Conservation (phyloP, 495 filamentous ascomycete species). For the Hyaloscypha bicolor region DNA sequence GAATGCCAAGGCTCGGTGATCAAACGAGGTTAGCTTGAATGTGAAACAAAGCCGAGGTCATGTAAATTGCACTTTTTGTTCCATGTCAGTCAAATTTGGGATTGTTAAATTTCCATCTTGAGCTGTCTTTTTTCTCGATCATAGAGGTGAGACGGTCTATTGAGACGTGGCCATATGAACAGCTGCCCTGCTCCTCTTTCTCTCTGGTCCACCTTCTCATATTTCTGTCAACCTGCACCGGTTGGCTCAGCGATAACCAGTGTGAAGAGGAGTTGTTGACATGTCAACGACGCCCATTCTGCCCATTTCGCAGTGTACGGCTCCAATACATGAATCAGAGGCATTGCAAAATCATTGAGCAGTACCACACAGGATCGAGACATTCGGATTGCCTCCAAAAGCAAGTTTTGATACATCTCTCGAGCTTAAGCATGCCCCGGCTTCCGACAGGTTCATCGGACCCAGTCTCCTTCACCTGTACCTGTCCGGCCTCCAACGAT, state of each 20-base stretch:
- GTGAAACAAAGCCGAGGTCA: neutral
- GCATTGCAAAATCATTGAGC: neutral
- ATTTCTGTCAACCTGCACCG: no score
- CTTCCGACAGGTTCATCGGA: slow-evolving; percentile 28
- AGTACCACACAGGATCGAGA: neutral
- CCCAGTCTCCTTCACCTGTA: slow-evolving; percentile 32
- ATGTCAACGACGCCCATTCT: neutral
- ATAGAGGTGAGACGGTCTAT: no score
- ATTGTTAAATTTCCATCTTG: neutral
- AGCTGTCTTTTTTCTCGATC: no score
- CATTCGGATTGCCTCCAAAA: neutral
- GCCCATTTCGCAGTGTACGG: no score
- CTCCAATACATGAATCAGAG: neutral
- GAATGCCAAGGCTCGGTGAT: neutral
- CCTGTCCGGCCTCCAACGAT: slow-evolving; percentile 21
- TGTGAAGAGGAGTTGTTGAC: neutral
- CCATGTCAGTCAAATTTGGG: neutral
- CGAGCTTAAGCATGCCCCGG: slow-evolving; percentile 1
- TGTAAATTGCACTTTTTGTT: neutral
- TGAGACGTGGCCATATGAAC: no score
- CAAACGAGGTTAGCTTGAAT: neutral
- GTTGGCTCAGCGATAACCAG: no score
- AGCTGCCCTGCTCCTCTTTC: no score
- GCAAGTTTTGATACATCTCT: neutral
- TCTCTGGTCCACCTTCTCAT: no score